Evolutionary conservation across 441 rosid species (phyloP).

Genomic region (Geranium incanum): DNA sequence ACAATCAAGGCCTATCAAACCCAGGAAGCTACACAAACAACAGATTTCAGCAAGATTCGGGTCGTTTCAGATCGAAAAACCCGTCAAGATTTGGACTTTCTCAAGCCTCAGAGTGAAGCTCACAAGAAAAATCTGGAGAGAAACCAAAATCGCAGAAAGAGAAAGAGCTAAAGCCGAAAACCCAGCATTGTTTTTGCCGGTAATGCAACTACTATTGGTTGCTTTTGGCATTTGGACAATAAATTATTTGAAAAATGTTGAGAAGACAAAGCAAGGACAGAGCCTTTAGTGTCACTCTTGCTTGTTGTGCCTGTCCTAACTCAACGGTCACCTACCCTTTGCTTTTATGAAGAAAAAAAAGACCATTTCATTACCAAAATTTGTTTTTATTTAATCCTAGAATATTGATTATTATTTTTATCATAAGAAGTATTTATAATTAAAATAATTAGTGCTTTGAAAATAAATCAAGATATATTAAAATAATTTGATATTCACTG

Average conservation of each 20-base stretch:
- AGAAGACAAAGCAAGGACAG: background rate
- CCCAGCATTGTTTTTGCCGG: background rate
- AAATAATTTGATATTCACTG: too few relatives aligned
- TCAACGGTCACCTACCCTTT: conserved; percentile 24
- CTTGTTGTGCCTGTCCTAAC: background rate
- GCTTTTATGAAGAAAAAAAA: background rate
- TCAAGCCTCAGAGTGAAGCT: background rate
- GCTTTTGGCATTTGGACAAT: conserved; percentile 8
- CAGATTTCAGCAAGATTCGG: conserved; percentile 1
- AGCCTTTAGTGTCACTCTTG: conserved; percentile 6
- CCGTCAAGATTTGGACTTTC: conserved; percentile 25
- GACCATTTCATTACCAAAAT: too few relatives aligned
- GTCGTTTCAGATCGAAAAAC: conserved; percentile 23
- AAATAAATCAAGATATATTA: too few relatives aligned
- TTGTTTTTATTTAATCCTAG: too few relatives aligned
- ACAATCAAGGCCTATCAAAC: background rate
- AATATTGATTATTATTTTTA: too few relatives aligned
- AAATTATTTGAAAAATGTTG: conserved; percentile 6
- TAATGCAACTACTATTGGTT: background rate
- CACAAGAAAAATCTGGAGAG: conserved; percentile 6
- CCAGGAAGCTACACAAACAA: background rate
- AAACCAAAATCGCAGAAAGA: background rate
- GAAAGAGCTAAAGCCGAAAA: background rate
- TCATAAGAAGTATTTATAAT: too few relatives aligned
- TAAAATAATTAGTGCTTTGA: too few relatives aligned